These are phyloP conservation scores for Rosa rugosa DNA, from an alignment of 306 rosid genomes.

Conservation along the genomic window DNA sequence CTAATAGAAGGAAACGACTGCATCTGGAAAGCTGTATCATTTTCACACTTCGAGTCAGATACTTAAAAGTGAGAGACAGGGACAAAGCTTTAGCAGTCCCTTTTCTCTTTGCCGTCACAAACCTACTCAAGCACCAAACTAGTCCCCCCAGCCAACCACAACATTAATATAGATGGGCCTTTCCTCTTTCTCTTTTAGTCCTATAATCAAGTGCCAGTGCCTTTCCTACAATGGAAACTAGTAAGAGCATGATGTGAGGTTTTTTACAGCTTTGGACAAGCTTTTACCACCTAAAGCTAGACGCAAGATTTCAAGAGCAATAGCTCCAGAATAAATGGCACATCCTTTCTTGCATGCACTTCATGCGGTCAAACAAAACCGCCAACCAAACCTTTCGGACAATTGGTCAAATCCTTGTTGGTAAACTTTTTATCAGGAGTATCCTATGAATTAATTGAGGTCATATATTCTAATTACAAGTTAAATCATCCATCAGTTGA, in stretches of 20 bases:
- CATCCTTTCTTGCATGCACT: conserved; percentile 13
- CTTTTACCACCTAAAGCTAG: conserved; percentile 12
- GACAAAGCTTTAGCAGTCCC: conserved; percentile 20
- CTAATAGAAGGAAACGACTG: background rate
- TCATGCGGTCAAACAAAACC: conserved; percentile 41
- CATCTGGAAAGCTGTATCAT: conserved; percentile 13
- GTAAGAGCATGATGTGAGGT: conserved; percentile 2
- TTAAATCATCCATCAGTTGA: background rate
- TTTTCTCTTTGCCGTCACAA: conserved; percentile 46
- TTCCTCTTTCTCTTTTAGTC: background rate
- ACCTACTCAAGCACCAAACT: conserved; percentile 43
- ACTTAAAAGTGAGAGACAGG: conserved; percentile 26
- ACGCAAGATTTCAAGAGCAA: background rate
- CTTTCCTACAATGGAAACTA: conserved; percentile 18
- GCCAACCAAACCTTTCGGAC: conserved; percentile 49
- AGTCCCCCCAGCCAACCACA: conserved; percentile 22
- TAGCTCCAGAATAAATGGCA: background rate
- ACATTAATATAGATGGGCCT: conserved; percentile 16
- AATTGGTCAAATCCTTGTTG: conserved; percentile 53
- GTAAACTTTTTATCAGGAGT: background rate
- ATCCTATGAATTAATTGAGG: conserved; percentile 25
- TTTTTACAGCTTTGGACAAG: conserved; percentile 24
- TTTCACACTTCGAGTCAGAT: conserved; percentile 17
- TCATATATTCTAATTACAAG: background rate
- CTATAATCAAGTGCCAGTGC: conserved; percentile 17